Conservation (phyloP, 176 grass and related monocot species). For the Zea mays region DNA sequence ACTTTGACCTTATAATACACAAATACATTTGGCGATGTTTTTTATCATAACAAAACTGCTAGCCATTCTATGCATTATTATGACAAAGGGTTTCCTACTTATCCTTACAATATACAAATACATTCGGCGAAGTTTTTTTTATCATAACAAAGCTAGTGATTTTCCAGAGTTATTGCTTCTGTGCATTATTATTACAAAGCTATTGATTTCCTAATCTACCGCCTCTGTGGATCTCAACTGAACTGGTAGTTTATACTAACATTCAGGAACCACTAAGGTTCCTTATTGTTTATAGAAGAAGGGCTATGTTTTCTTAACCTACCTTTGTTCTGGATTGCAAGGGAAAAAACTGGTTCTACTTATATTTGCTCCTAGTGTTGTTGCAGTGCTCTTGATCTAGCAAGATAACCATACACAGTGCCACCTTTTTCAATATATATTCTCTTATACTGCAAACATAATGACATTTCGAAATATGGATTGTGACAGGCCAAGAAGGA, state of each 20-base stretch:
- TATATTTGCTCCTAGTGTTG: neutral
- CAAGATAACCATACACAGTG: neutral
- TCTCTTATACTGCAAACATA: neutral
- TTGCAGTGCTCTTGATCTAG: neutral
- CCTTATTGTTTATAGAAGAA: neutral
- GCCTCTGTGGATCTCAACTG: neutral
- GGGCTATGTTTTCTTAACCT: neutral
- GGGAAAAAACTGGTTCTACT: neutral
- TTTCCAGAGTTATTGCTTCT: neutral
- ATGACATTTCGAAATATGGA: neutral
- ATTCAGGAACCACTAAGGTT: neutral
- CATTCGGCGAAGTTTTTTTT: neutral
- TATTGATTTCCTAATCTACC: neutral
- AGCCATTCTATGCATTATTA: too few species aligned
- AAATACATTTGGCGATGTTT: neutral
- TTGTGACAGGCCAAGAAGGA: conserved; percentile 50
- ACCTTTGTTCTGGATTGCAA: neutral
- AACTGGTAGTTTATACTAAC: neutral
- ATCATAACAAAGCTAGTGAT: neutral
- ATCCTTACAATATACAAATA: too few species aligned
- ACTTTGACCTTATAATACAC: neutral
- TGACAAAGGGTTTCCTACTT: too few species aligned
- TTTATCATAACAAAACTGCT: too few species aligned
- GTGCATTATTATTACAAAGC: neutral
- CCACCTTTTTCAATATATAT: conserved; percentile 2